Percentiles rank a stretch among this genome's conserved stretches.
These are phyloP conservation scores for Hypholoma sublateritium DNA, from an alignment of 768 basidiomycete species.

Conservation along the genomic window DNA sequence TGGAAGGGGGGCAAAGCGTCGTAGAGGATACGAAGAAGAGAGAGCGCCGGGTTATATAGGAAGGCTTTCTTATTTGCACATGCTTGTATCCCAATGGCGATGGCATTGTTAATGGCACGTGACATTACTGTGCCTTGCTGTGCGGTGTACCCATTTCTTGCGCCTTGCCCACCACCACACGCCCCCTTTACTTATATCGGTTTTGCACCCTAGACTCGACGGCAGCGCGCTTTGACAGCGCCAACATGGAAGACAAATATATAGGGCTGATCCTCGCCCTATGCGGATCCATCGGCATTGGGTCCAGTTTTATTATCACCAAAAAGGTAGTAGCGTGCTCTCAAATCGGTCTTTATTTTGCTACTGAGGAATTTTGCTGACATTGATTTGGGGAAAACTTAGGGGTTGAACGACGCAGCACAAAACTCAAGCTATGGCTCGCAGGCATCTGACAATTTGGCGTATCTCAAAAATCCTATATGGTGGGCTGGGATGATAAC, in stretches of 20 bases:
- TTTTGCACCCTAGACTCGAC: background rate
- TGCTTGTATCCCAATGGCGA: background rate
- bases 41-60: background rate
- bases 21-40: slow-evolving; percentile 1
- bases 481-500: slow-evolving; percentile 98
- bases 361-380: background rate
- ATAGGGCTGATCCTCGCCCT: slow-evolving; percentile 91
- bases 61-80: slow-evolving; percentile 1
- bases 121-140: background rate
- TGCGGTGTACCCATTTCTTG: background rate
- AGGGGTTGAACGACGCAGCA: slow-evolving; percentile 91
- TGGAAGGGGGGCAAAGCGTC: slow-evolving; percentile 32
- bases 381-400: background rate
- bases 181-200: background rate
- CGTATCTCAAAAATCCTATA: slow-evolving; percentile 87
- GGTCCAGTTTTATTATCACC: slow-evolving; percentile 97
- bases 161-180: background rate
- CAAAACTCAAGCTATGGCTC: slow-evolving; percentile 44
- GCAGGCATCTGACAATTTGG: slow-evolving; percentile 77
- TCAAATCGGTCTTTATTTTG: background rate
- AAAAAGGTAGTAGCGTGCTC: slow-evolving; percentile 72
- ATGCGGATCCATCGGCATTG: slow-evolving; percentile 82
- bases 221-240: background rate
- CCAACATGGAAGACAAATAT: slow-evolving; percentile 79
- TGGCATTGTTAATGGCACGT: background rate